Base-by-base conservation (phyloP, 2,329 filamentous ascomycete species). In the Tolypocladium amazonense region DNA sequence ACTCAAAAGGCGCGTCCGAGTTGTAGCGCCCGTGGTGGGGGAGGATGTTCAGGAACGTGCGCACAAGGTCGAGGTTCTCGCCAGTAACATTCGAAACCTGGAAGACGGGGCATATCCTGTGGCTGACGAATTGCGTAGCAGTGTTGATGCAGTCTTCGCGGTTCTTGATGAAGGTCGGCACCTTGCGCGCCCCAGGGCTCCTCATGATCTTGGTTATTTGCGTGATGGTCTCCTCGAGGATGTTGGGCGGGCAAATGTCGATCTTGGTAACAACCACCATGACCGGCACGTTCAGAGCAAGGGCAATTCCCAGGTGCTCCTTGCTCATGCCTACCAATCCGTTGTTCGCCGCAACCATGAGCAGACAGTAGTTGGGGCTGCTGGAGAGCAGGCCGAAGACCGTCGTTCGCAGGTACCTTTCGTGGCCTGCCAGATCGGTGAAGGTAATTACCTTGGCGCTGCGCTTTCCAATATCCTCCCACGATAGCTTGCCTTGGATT, bases 251-350 rank as follows among this genome's bases (percentile, higher is more conserved):
- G 73, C 94, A 97, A 59, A 97, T 97, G 71, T 97, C 94, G 64
- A 97, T 96, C 78, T 97, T 99, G 73, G 93, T 99, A 63, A 97
- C 87, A 64, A 97, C 88, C 4, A 97, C 92, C 90, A 99, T 96
- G 66, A 99, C 91, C 0, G 94, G 94, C 14, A 99, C 93, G 69
- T 97, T 97, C 57, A 99, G 79, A 0, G 94, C 92, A 38, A 97
- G 79, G 0, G 94, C 93, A 64, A 99, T 96, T 20, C 94, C 94
- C 4, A 99, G 78, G 73, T 99, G 94, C 77, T 99, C 94, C 80
- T 95, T 96, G 75, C 90, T 96, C 94, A 97, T 99, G 25, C 94
- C 94, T 55, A 97, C 90, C 54, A 99, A 79, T 4, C 94, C 94
- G 70, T 99, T 97, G 69, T 99, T 99, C 23, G 94, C 94, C 15